Evolutionary conservation across 2,329 filamentous ascomycete genomes (phyloP).

Genomic region (Penicillium nordicum): DNA sequence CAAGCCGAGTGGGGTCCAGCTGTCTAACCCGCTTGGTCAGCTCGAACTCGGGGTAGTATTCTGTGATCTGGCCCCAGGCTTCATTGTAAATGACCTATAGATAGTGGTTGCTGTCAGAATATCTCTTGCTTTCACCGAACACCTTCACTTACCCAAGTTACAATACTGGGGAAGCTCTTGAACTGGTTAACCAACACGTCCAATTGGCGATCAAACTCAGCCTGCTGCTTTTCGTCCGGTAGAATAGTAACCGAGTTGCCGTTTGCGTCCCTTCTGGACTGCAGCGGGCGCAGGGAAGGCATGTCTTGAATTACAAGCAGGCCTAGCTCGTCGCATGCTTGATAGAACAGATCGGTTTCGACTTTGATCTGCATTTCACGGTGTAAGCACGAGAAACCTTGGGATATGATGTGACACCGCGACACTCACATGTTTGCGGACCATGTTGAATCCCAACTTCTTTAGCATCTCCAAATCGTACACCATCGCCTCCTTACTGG

Average conservation of each 20-base stretch:
- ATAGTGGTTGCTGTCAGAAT: not conserved
- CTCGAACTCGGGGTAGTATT: slow-evolving; percentile 53
- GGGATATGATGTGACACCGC: not conserved
- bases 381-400: not conserved
- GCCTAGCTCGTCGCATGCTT: slow-evolving; percentile 64
- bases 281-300: slow-evolving; percentile 54
- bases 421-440: slow-evolving; percentile 63
- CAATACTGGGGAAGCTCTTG: slow-evolving; percentile 63
- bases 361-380: slow-evolving; percentile 57
- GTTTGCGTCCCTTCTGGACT: slow-evolving; percentile 16
- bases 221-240: slow-evolving; percentile 51
- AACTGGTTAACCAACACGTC: slow-evolving; percentile 60
- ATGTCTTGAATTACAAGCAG: slow-evolving; percentile 69
- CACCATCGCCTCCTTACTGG: slow-evolving; percentile 64
- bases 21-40: slow-evolving; percentile 55
- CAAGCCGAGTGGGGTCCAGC: slow-evolving; percentile 62
- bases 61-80: slow-evolving; percentile 62
- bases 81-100: slow-evolving; percentile 66
- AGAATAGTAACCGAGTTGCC: slow-evolving; percentile 20
- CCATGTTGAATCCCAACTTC: slow-evolving; percentile 64
- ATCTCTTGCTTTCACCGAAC: not conserved
- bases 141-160: slow-evolving; percentile 54
- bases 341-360: slow-evolving; percentile 65
- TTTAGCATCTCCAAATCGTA: slow-evolving; percentile 65
- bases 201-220: slow-evolving; percentile 63